Evolutionary conservation across 1,139 yeast species (phyloP), one percentile per base, ranked within the genome.

Genomic region (Sugiyamaella xylanicola): DNA sequence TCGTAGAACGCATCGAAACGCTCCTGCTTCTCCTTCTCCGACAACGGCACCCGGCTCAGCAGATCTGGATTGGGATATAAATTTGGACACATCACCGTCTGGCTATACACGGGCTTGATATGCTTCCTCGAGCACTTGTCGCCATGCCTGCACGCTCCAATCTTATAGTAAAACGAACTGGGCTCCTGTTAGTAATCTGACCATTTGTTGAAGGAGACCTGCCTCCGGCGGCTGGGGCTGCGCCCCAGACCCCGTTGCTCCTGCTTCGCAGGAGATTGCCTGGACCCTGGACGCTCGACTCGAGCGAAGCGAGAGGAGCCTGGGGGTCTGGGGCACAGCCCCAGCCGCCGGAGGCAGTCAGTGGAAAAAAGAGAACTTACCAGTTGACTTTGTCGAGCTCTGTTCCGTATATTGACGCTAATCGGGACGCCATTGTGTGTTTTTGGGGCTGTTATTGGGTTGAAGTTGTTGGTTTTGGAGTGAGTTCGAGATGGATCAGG

Each of bases 131-230:
- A 85, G 68, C 98, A 92, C 65, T 85, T 86, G 59, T 86, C 93
- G 1, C 97, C 97, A 69, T 92, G 97, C 57, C 97, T 78, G 68
- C 98, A 92, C 0, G 97, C 95, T 1, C 98, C 98, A 42, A 91
- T 88, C 68, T 86, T 88, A 60, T 80, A 78, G 71, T 86, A 92
- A 70, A 92, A 92, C 45, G 80, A 74, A 62, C 81, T 50, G 16
- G 13, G n/a, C 1, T 17, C 22, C 5, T 42, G 52, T 40, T 48
- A 41, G 52, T 39, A 27, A 9, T 16, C 13, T 5, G 9, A 4
- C 9, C n/a, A 8, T 11, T 13, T 13, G 15, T 8, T 8, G 15
- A 32, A n/a, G 8, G 15, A 13, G 4, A 32, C 4, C 13, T n/a
- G 8, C 15, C 46, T 21, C 15, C 32, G 32, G 29, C 25, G 19